Percentiles rank a stretch among this genome's conserved stretches.
These are phyloP conservation scores for Suaeda aralocaspica DNA, from an alignment of 148 eudicot species.

Conservation along the genomic window DNA sequence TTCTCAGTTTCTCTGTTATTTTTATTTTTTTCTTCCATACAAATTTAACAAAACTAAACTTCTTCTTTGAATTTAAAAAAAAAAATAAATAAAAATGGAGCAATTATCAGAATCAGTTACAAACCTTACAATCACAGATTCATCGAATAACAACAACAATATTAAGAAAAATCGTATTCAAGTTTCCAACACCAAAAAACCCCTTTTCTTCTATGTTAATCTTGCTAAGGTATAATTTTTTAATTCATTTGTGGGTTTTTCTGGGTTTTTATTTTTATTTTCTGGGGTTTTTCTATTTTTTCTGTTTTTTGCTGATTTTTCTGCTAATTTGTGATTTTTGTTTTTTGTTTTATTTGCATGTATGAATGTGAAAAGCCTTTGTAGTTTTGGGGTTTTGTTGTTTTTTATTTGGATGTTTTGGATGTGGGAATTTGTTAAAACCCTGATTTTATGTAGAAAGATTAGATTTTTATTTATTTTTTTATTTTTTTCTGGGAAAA, in stretches of 20 bases:
- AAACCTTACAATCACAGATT: conserved; percentile 38
- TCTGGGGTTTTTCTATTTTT: not conserved
- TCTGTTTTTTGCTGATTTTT: not conserved
- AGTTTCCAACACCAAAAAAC: conserved; percentile 67
- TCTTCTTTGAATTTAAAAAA: not conserved
- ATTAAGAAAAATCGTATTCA: conserved; percentile 57
- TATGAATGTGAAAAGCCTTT: not conserved
- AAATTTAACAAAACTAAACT: not conserved
- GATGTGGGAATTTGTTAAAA: too few species aligned
- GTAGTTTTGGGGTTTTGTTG: not conserved
- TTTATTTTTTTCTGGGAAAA: too few species aligned
- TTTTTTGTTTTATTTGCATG: not conserved
- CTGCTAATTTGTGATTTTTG: too few species aligned
- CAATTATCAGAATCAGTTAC: conserved; percentile 36
- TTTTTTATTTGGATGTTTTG: not conserved
- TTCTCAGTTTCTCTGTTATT: conserved; percentile 1
- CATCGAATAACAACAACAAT: conserved; percentile 25
- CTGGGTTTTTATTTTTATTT: not conserved
- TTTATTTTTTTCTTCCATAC: too few species aligned
- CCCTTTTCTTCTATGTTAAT: conserved; percentile 67
- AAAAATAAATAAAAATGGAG: conserved; percentile 39
- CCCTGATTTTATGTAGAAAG: too few species aligned
- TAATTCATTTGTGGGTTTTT: not conserved
- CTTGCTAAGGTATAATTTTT: conserved; percentile 45
- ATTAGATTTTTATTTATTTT: too few species aligned